These are phyloP conservation scores for Phyllosticta citrichinensis DNA, from an alignment of 2,329 filamentous ascomycete genomes.

Conservation along the genomic window DNA sequence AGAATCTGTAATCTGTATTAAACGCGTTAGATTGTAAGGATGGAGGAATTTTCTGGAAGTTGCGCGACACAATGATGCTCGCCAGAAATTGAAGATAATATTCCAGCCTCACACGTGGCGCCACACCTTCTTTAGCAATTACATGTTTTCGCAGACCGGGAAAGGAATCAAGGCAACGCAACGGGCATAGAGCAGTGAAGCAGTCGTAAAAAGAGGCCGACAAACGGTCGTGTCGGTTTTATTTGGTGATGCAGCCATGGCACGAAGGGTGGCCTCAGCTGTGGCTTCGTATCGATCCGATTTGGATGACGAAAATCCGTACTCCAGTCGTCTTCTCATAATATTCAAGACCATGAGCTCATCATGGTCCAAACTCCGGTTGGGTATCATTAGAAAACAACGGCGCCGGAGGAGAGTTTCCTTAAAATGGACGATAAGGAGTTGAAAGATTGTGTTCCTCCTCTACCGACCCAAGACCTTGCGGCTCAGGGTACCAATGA, in stretches of 20 bases:
- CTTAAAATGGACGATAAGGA: slow-evolving; percentile 6
- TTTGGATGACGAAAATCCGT: neutral
- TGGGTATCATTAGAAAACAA: slow-evolving; percentile 10
- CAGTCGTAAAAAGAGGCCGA: neutral
- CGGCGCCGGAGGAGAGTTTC: slow-evolving; percentile 3
- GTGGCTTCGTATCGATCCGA: neutral
- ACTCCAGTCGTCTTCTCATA: neutral
- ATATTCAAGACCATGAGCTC: neutral
- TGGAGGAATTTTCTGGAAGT: neutral
- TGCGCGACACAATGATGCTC: neutral
- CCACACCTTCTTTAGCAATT: neutral
- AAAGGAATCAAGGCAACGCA: neutral
- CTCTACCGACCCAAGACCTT: slow-evolving; percentile 3
- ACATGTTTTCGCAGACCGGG: neutral
- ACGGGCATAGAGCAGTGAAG: neutral
- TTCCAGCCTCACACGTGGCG: neutral
- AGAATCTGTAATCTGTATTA: neutral
- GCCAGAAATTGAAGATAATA: neutral
- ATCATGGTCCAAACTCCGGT: neutral
- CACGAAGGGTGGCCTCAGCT: neutral
- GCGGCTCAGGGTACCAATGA: slow-evolving; percentile 1
- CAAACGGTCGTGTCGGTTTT: neutral
- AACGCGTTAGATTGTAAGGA: neutral
- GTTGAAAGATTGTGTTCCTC: slow-evolving; percentile 2
- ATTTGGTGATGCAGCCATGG: neutral